Evolutionary conservation across 768 basidiomycete genomes (phyloP).

Genomic region (Russula emetica): DNA sequence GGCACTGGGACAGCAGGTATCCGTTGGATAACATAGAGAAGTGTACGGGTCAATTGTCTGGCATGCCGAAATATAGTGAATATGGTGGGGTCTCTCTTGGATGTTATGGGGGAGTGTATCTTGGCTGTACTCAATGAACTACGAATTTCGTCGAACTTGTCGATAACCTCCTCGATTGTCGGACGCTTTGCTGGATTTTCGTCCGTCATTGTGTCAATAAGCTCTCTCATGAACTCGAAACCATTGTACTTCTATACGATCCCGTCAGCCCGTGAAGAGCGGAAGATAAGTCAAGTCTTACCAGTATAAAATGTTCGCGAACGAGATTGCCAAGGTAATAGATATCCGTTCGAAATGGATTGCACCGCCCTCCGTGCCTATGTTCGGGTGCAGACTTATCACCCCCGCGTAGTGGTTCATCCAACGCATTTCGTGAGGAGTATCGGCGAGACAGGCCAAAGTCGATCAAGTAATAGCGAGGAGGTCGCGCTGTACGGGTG

Average conservation of each 20-base stretch:
- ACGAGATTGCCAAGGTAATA: slow-evolving; percentile 31
- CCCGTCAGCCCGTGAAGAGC: neutral
- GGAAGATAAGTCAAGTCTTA: neutral
- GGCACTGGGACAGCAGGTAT: slow-evolving; percentile 16
- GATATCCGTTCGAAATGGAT: slow-evolving; percentile 31
- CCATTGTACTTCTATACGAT: slow-evolving; percentile 25
- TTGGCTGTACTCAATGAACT: slow-evolving; percentile 8
- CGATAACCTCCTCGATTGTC: slow-evolving; percentile 21
- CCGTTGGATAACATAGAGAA: neutral
- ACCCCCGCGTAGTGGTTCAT: slow-evolving; percentile 28
- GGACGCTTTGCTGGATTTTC: slow-evolving; percentile 36
- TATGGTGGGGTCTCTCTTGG: slow-evolving; percentile 8
- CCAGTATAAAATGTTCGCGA: slow-evolving; percentile 21
- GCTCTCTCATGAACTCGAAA: slow-evolving; percentile 18
- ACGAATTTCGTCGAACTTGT: slow-evolving; percentile 7
- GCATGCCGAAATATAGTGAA: slow-evolving; percentile 13
- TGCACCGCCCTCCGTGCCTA: slow-evolving; percentile 2
- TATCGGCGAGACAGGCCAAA: slow-evolving; percentile 31
- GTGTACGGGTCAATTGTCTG: slow-evolving; percentile 3
- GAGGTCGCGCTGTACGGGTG: slow-evolving; percentile 30
- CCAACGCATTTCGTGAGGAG: slow-evolving; percentile 19
- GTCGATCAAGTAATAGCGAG: slow-evolving; percentile 33
- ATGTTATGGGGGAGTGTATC: slow-evolving; percentile 8
- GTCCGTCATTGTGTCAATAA: slow-evolving; percentile 36
- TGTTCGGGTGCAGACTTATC: slow-evolving; percentile 32